Evolutionary conservation across 2,329 filamentous ascomycete genomes (phyloP).

Genomic region (Fusarium luffae): DNA sequence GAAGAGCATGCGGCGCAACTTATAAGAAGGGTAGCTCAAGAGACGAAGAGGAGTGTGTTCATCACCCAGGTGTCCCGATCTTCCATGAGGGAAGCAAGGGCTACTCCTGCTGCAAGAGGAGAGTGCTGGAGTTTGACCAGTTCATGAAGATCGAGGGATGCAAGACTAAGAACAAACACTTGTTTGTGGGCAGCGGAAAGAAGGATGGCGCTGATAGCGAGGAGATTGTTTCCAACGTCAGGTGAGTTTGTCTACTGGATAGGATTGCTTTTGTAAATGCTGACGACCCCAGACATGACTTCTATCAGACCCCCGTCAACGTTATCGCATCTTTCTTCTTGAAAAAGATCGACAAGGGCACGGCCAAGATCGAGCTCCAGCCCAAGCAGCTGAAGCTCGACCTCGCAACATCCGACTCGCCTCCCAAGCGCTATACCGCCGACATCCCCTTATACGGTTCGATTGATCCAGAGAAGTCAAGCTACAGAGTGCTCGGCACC

Average conservation of each 20-base stretch:
- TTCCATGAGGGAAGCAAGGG: constrained; percentile 99
- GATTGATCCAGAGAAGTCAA: constrained; percentile 80
- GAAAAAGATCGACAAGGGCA: constrained; percentile 93
- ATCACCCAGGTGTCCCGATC: constrained; percentile 90
- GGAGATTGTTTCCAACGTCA: constrained; percentile 81
- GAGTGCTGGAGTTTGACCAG: constrained; percentile 96
- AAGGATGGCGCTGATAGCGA: constrained; percentile 70
- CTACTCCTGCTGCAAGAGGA: constrained; percentile 95
- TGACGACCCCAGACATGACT: constrained; percentile 70
- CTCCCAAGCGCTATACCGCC: constrained; percentile 80
- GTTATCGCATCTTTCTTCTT: constrained; percentile 94
- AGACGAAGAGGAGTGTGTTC: constrained; percentile 80
- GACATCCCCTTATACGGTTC: constrained; percentile 79
- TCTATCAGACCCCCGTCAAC: constrained; percentile 88
- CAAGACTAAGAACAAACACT: constrained; percentile 80
- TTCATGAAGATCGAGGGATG: constrained; percentile 97
- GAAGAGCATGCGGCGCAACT: constrained; percentile 75
- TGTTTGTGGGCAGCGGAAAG: constrained; percentile 83
- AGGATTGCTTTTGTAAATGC: background rate
- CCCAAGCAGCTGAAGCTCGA: constrained; percentile 76
- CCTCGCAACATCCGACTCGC: constrained; percentile 83
- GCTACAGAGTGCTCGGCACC: constrained; percentile 85
- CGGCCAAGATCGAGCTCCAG: constrained; percentile 77
- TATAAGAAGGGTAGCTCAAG: constrained; percentile 72
- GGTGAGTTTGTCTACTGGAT: constrained; percentile 60